These are phyloP conservation scores for Hibiscus trionum DNA, from an alignment of 345 rosid genomes.

Conservation along the genomic window DNA sequence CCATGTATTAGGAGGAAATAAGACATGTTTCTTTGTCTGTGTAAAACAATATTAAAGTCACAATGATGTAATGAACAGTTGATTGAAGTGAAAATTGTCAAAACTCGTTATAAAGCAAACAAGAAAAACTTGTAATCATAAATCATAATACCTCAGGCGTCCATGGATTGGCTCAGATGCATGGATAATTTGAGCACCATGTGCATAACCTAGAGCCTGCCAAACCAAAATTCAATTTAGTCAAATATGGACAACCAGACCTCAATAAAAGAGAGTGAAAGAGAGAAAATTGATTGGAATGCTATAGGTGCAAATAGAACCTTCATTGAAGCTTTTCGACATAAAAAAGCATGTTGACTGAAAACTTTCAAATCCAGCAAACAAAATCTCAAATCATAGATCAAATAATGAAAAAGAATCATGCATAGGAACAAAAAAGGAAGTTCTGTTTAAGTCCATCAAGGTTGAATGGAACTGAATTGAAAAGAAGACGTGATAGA, in stretches of 20 bases:
- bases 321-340: not conserved
- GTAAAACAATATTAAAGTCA: not conserved
- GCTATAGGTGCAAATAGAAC: not conserved
- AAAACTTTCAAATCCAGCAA: not conserved
- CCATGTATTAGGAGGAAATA: not conserved
- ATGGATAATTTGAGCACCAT: slow-evolving; percentile 80
- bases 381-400: slow-evolving; percentile 3
- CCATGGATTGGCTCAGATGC: slow-evolving; percentile 96
- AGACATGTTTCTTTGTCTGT: not conserved
- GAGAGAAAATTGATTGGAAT: not conserved
- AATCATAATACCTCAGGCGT: slow-evolving; percentile 64
- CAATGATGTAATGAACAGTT: not conserved
- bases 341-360: not conserved
- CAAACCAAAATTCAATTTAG: slow-evolving; percentile 14
- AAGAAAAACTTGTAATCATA: slow-evolving; percentile 5
- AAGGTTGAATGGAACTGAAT: not conserved
- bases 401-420: not conserved
- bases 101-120: not conserved
- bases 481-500: not conserved
- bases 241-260: not conserved
- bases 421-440: not conserved
- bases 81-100: not conserved
- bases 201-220: slow-evolving; percentile 89
- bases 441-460: not conserved
- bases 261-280: not conserved